Conservation (phyloP, 2,329 filamentous ascomycete genomes). For the Colletotrichum eremochloae region DNA sequence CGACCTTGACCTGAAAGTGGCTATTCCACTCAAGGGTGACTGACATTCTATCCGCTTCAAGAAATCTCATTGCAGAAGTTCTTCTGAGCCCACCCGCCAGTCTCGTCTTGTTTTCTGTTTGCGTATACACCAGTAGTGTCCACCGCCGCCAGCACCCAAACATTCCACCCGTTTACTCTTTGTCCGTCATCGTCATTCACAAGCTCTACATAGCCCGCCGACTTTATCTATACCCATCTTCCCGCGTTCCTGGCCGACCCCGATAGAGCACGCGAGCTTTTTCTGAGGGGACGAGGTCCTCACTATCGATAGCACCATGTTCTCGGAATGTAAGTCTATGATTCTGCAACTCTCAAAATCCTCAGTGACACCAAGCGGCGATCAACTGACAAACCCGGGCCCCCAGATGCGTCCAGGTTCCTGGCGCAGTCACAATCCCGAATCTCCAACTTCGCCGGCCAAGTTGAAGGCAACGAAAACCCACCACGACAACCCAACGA, state of each 20-base stretch:
- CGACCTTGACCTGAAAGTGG: slow-evolving; percentile 22
- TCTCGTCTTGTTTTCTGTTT: slow-evolving; percentile 27
- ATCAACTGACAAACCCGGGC: slow-evolving; percentile 43
- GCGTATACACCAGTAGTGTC: slow-evolving; percentile 31
- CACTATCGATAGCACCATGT: slow-evolving; percentile 51
- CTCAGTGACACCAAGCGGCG: slow-evolving; percentile 9
- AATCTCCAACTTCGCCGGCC: slow-evolving; percentile 76
- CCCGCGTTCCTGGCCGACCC: slow-evolving; percentile 26
- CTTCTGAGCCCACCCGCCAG: neutral
- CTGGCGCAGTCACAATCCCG: slow-evolving; percentile 96
- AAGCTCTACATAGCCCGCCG: slow-evolving; percentile 4
- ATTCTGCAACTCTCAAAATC: slow-evolving; percentile 42
- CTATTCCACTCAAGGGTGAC: neutral
- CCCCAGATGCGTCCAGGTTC: slow-evolving; percentile 92
- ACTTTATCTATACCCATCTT: slow-evolving; percentile 35
- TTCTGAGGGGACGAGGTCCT: slow-evolving; percentile 42
- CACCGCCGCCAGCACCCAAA: slow-evolving; percentile 34
- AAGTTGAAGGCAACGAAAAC: slow-evolving; percentile 63
- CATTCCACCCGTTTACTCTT: slow-evolving; percentile 36
- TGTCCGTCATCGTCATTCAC: slow-evolving; percentile 39
- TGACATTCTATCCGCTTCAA: slow-evolving; percentile 6
- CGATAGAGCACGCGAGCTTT: slow-evolving; percentile 13
- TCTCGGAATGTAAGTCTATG: slow-evolving; percentile 83
- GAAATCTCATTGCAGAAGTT: neutral
- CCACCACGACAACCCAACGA: slow-evolving; percentile 52